Evolutionary conservation across 805 yeast species (phyloP).

Genomic region (Torulaspora maleeae): DNA sequence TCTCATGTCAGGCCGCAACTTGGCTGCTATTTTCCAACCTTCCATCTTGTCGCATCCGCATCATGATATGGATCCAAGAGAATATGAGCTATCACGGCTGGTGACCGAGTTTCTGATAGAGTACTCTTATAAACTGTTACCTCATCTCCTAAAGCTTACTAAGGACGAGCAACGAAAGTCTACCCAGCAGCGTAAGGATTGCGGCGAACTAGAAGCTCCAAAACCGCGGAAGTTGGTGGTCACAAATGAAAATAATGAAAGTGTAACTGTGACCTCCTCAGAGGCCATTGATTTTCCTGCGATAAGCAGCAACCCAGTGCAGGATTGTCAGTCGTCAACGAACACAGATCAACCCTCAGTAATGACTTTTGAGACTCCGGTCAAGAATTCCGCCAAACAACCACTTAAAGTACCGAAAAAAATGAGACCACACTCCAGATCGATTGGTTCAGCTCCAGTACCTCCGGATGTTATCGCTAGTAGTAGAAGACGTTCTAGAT

Average conservation of each 20-base stretch:
- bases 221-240: conserved; percentile 12
- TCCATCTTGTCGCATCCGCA: conserved; percentile 88
- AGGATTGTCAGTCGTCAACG: not conserved
- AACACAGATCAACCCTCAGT: not conserved
- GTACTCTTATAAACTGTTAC: conserved; percentile 73
- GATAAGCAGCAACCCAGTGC: not conserved
- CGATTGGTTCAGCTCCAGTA: conserved; percentile 30
- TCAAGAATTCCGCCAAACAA: conserved; percentile 3
- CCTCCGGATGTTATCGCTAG: conserved; percentile 34
- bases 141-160: conserved; percentile 42
- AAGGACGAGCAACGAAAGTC: conserved; percentile 21
- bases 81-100: conserved; percentile 78
- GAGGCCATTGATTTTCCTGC: conserved; percentile 10
- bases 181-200: not conserved
- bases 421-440: conserved; percentile 33
- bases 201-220: conserved; percentile 5
- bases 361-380: conserved; percentile 5
- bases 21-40: conserved; percentile 96
- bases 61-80: conserved; percentile 90
- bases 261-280: conserved; percentile 4
- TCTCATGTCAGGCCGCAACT: conserved; percentile 85
- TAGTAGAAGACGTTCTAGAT: conserved; percentile 24
- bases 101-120: conserved; percentile 87
- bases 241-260: conserved; percentile 12
- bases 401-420: conserved; percentile 13